These are phyloP conservation scores for Phyllosticta citriasiana DNA, from an alignment of 2,329 filamentous ascomycete genomes.

Conservation along the genomic window DNA sequence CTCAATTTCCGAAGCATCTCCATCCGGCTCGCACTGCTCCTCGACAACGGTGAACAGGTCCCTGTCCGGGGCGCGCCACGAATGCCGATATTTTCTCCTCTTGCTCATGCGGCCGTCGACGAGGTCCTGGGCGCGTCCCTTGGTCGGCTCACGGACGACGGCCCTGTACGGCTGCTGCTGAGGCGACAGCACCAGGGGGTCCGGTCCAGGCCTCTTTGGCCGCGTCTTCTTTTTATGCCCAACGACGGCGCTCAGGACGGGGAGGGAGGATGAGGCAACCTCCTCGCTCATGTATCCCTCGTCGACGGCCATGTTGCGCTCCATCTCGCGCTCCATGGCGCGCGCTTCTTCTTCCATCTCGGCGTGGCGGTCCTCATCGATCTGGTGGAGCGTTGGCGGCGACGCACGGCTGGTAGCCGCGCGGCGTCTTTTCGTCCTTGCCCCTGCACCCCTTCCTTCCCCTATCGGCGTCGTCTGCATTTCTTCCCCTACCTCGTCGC, in stretches of 20 bases:
- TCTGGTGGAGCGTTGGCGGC: background rate
- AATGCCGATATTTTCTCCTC: constrained; percentile 22
- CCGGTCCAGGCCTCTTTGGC: background rate
- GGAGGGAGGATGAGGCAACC: background rate
- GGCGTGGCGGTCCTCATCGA: background rate
- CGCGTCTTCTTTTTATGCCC: constrained; percentile 1
- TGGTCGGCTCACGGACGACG: constrained; percentile 22
- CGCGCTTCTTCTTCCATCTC: background rate
- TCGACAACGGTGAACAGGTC: constrained; percentile 34
- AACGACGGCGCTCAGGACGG: background rate
- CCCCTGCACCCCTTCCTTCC: background rate
- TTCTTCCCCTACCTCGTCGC: constrained; percentile 18
- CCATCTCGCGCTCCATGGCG: background rate
- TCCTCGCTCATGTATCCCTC: constrained; percentile 11
- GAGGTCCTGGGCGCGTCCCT: constrained; percentile 28
- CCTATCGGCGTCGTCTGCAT: background rate
- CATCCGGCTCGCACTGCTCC: constrained; percentile 25
- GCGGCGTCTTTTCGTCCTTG: background rate
- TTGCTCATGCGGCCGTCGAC: constrained; percentile 15
- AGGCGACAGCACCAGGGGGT: background rate
- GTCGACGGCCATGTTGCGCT: constrained; percentile 2
- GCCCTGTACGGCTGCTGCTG: constrained; percentile 12
- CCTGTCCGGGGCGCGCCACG: constrained; percentile 31
- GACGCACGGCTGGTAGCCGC: background rate
- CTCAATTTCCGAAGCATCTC: constrained; percentile 6